phyloP scores from a whole-genome alignment of 352 stramenopile species.

The Globisporangium paddicum region DNA sequence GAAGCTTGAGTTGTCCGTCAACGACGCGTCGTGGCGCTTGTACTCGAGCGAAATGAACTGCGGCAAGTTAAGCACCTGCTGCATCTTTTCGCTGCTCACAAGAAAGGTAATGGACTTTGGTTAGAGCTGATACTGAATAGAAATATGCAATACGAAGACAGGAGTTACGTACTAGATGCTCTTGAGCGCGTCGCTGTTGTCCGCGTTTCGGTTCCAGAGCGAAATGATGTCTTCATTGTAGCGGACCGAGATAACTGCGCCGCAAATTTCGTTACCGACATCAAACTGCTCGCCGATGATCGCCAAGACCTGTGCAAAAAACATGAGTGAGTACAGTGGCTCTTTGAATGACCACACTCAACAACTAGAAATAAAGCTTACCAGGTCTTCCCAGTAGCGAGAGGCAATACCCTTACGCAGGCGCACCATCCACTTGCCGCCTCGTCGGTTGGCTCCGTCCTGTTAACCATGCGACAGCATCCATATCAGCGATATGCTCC shows the following conservation, averaged over 20 bases:
- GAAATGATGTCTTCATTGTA: constrained; percentile 94
- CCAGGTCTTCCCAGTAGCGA: constrained; percentile 91
- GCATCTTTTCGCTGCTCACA: constrained; percentile 73
- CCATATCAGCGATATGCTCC: neutral
- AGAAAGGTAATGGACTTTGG: neutral
- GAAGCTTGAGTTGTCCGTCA: constrained; percentile 79
- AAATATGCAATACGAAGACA: neutral
- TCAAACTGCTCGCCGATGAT: constrained; percentile 95
- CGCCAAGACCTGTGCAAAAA: constrained; percentile 62
- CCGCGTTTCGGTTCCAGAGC: constrained; percentile 92
- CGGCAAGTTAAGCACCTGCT: constrained; percentile 87
- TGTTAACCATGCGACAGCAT: constrained; percentile 3
- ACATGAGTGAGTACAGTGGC: neutral
- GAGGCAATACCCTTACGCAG: constrained; percentile 90
- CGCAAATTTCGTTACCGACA: constrained; percentile 91
- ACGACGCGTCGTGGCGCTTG: constrained; percentile 85
- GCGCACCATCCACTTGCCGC: constrained; percentile 92
- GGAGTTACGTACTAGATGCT: constrained; percentile 52
- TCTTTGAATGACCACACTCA: neutral
- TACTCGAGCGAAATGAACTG: constrained; percentile 91
- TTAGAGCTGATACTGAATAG: neutral
- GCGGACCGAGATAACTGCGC: constrained; percentile 87
- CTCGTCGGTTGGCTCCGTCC: constrained; percentile 86
- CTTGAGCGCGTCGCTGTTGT: constrained; percentile 89
- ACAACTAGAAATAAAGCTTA: constrained; percentile 16